A percentile compares a stretch with the other conserved stretches of the same genome.
These are phyloP conservation scores for Psilocybe cyanescens DNA, from an alignment of 768 basidiomycete species.

Conservation along the genomic window DNA sequence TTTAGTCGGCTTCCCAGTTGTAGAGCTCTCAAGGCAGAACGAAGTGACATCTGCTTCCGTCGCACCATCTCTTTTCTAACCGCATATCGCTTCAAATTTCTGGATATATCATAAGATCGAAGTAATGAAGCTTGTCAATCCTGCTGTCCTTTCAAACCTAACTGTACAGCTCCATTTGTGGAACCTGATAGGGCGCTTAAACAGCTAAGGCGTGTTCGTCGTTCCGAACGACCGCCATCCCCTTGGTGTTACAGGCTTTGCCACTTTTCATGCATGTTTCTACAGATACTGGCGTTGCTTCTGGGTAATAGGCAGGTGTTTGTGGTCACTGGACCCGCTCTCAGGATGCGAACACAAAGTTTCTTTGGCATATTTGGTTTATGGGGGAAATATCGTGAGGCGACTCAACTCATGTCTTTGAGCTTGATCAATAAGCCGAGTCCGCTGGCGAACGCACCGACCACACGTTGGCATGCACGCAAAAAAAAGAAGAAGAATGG, in stretches of 20 bases:
- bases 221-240: not conserved
- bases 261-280: not conserved
- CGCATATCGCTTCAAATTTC: not conserved
- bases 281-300: not conserved
- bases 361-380: constrained; percentile 10
- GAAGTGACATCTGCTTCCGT: not conserved
- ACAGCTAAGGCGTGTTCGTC: not conserved
- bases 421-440: not conserved
- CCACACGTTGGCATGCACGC: too few relatives aligned
- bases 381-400: not conserved
- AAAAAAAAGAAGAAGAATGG: too few relatives aligned
- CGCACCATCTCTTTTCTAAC: not conserved
- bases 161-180: not conserved
- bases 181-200: not conserved
- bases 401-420: not conserved
- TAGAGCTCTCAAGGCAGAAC: not conserved
- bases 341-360: constrained; percentile 6
- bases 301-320: not conserved
- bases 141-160: not conserved
- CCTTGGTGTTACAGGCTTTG: too few relatives aligned
- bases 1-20: not conserved
- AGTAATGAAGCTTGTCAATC: not conserved
- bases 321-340: not conserved
- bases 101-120: not conserved
- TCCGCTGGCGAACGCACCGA: not conserved